phyloP scores from a whole-genome alignment of 345 rosid genomes.

The Balakata baccata region DNA sequence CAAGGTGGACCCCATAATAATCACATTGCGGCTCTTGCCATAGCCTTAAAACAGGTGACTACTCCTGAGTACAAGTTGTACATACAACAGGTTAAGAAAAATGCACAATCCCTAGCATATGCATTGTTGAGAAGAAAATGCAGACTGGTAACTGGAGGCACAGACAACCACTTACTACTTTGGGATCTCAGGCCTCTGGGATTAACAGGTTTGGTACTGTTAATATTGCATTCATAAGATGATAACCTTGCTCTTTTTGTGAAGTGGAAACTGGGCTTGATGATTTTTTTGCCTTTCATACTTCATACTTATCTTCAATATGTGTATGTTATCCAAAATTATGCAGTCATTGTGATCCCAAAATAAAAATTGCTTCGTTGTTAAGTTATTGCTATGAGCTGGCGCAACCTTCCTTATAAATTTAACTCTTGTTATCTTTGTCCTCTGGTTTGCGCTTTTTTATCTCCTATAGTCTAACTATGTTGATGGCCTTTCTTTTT shows the following conservation, averaged over 20 bases:
- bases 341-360: neutral
- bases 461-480: neutral
- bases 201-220: slow-evolving; percentile 54
- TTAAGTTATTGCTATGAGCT: neutral
- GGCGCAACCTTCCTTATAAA: neutral
- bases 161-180: slow-evolving; percentile 88
- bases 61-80: slow-evolving; percentile 76
- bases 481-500: no score
- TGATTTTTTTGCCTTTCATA: neutral
- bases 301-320: neutral
- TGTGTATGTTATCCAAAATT: neutral
- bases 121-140: slow-evolving; percentile 75
- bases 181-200: slow-evolving; percentile 92
- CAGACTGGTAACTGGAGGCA: slow-evolving; percentile 85
- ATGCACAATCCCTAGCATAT: slow-evolving; percentile 84
- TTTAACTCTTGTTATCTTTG: no score
- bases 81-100: slow-evolving; percentile 91
- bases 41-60: slow-evolving; percentile 88
- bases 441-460: no score
- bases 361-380: neutral
- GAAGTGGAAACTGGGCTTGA: neutral
- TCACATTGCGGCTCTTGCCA: slow-evolving; percentile 96
- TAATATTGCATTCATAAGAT: neutral
- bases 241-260: neutral
- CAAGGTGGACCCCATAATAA: slow-evolving; percentile 99